Evolutionary conservation across 2,329 filamentous ascomycete species (phyloP), one percentile per base, ranked within the genome.

Genomic region (Diplodia scrobiculata): DNA sequence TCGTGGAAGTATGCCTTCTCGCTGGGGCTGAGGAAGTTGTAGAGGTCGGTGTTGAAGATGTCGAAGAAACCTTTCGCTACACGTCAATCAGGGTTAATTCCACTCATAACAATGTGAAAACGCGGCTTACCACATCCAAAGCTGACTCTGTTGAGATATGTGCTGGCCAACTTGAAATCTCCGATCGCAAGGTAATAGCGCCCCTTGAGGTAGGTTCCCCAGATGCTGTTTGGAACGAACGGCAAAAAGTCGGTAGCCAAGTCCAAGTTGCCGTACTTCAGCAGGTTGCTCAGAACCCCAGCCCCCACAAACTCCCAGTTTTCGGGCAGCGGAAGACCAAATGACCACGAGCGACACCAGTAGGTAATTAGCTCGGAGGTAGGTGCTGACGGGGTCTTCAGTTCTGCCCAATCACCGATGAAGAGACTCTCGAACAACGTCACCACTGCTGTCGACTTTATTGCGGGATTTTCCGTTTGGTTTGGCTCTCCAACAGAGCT

Each of bases 121-220:
- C 47, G 63, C 83, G 58, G 29, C 89, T 81, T 85, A 93, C 91
- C 89, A 77, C 96, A 86, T 66, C 89, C 89, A 72, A 91, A 89
- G 21, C 92, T 91, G 67, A 92, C 91, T 74, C 90, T 94, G 70
- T 88, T 88, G 78, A 99, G 97, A 73, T 87, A 86, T 32, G 86
- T 80, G 32, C 91, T 86, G 65, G 95, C 94, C 47, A 86, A 83
- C 67, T 86, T 85, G 74, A 88, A 88, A 73, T 96, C 89, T 64
- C 89, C 89, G 69, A 89, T 84, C 5, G 88, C 87, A 38, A 98
- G 81, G 70, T 87, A 85, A 58, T 96, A 84, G 34, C 95, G 88
- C 2, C 91, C 95, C 76, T 93, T 91, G 4, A 98, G 84, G 74
- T 99, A 99, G 5, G 81, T 84, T 14, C 84, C 80, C 87, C 87